A percentile compares a stretch with the other conserved stretches of the same genome.
Conservation (phyloP, 352 stramenopile species). For the Phytophthora foliorum region DNA sequence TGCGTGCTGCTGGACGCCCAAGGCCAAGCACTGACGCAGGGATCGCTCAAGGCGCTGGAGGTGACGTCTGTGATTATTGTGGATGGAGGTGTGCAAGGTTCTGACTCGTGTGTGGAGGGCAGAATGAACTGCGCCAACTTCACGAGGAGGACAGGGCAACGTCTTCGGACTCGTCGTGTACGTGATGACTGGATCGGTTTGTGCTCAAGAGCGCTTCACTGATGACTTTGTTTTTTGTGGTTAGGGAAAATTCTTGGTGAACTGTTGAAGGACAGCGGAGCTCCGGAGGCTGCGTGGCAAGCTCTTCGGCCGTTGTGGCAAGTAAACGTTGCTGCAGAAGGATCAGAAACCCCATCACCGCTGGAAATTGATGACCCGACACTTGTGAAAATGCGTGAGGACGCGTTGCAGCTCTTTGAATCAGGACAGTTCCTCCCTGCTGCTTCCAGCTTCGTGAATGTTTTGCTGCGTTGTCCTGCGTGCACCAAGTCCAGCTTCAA, state of each 20-base stretch:
- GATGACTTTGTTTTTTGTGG: background rate
- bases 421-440: conserved; percentile 58
- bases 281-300: conserved; percentile 14
- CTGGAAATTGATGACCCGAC: conserved; percentile 20
- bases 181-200: background rate
- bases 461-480: conserved; percentile 54
- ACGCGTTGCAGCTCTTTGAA: conserved; percentile 60
- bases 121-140: conserved; percentile 24
- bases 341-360: background rate
- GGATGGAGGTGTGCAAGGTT: background rate
- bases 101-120: conserved; percentile 1
- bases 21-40: conserved; percentile 28
- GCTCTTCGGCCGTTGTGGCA: conserved; percentile 34
- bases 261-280: conserved; percentile 19
- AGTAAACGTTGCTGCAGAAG: conserved; percentile 3
- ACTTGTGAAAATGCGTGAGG: conserved; percentile 56
- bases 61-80: background rate
- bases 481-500: conserved; percentile 84
- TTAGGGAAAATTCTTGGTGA: conserved; percentile 35
- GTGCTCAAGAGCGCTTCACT: background rate
- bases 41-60: conserved; percentile 21
- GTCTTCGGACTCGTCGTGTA: conserved; percentile 20
- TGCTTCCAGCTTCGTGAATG: conserved; percentile 55
- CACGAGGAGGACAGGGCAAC: conserved; percentile 4
- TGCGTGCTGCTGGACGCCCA: conserved; percentile 41